phyloP scores from a whole-genome alignment of 106 monocot genomes.

The Amphibolis antarctica region DNA sequence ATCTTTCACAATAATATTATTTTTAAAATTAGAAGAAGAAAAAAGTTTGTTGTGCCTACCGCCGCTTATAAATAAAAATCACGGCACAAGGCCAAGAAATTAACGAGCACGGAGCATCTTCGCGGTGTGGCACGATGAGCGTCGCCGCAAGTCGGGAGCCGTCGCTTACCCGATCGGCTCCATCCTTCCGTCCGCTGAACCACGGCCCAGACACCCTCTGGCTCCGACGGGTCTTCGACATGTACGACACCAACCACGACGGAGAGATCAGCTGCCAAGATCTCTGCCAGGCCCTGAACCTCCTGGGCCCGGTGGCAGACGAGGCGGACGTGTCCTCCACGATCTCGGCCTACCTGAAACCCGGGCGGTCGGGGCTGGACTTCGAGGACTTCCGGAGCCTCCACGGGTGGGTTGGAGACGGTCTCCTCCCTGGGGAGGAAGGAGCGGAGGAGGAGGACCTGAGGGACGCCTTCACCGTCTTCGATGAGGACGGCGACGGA shows the following conservation, averaged over 20 bases:
- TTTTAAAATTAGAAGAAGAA: too few species aligned
- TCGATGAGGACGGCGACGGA: constrained; percentile 27
- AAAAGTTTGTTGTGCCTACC: too few species aligned
- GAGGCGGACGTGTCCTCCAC: constrained; percentile 23
- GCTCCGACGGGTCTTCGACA: constrained; percentile 58
- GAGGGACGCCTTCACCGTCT: constrained; percentile 22
- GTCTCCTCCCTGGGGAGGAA: constrained; percentile 2
- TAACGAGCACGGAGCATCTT: too few species aligned
- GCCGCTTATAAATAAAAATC: too few species aligned
- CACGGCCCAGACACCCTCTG: constrained; percentile 46
- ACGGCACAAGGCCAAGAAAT: too few species aligned
- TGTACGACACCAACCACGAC: constrained; percentile 50
- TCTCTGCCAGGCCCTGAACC: constrained; percentile 24
- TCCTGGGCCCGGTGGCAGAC: constrained; percentile 29
- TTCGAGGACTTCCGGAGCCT: constrained; percentile 50
- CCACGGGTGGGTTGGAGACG: constrained; percentile 7
- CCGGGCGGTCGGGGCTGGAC: constrained; percentile 37
- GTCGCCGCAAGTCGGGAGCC: too few species aligned
- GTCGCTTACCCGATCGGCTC: constrained; percentile 5
- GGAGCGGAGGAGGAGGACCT: constrained; percentile 6
- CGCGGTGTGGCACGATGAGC: too few species aligned
- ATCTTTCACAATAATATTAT: too few species aligned
- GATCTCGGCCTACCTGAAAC: constrained; percentile 25
- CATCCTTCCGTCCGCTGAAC: constrained; percentile 45
- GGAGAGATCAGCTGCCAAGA: constrained; percentile 39